These are phyloP conservation scores for Parascedosporium putredinis DNA, from an alignment of 2,329 filamentous ascomycete species.

Conservation along the genomic window DNA sequence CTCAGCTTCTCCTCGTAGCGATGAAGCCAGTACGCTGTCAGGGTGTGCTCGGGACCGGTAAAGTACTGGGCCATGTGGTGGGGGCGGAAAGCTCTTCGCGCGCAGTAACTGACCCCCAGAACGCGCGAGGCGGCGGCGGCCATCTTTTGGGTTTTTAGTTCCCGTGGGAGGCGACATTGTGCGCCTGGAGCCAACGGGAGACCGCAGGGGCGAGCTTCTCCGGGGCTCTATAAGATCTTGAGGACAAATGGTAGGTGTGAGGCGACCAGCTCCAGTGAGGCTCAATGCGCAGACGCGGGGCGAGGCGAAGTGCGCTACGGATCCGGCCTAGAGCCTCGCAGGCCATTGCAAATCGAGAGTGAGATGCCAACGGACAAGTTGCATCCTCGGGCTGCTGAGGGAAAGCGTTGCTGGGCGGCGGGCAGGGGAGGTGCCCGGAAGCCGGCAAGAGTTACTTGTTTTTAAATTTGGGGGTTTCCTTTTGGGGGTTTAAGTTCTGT, in stretches of 20 bases:
- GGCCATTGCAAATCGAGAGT: background rate
- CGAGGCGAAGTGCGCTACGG: background rate
- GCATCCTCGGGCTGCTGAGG: background rate
- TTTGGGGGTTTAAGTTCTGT: too few species aligned
- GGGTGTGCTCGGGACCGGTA: conserved; percentile 6
- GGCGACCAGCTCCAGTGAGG: too few species aligned
- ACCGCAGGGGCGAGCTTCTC: background rate
- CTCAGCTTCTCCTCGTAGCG: conserved; percentile 10
- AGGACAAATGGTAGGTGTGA: too few species aligned
- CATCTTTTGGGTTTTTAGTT: background rate
- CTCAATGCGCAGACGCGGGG: too few species aligned
- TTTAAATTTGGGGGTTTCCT: too few species aligned
- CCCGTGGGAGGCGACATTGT: conserved; percentile 2
- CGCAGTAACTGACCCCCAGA: conserved; percentile 7
- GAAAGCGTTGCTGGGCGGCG: too few species aligned
- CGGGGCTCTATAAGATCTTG: too few species aligned
- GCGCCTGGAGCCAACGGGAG: background rate
- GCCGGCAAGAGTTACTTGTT: too few species aligned
- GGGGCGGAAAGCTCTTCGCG: conserved; percentile 4
- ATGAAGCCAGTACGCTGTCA: conserved; percentile 10
- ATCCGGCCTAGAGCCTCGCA: background rate
- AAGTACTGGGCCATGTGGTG: conserved; percentile 10
- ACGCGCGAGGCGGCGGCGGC: background rate
- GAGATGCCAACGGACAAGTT: background rate
- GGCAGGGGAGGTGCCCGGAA: too few species aligned